Base-by-base conservation (phyloP, 805 yeast genomes). In the Candida sanyiensis region DNA sequence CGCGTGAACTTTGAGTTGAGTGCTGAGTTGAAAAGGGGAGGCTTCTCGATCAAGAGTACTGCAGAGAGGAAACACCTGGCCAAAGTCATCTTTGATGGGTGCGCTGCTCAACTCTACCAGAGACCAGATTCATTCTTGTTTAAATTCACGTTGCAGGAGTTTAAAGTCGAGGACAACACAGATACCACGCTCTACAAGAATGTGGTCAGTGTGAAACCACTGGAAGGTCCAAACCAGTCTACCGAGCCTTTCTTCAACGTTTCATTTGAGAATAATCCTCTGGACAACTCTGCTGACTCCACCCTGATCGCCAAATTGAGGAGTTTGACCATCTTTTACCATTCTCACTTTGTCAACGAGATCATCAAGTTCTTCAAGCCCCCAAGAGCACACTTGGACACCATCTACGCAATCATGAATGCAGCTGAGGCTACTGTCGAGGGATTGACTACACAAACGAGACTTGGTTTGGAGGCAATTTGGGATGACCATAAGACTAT, bases 361-460 rank as follows among this genome's bases (percentile, higher is more conserved):
- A 69, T 93, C 35, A 70, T 74, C 12, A 63, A 59, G 42, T 90
- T 94, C 53, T 93, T 93, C 67, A 78, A 73, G 34, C 96, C 97
- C 2, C 96, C 96, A 16, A 78, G 77, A 43, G 77, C 77, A 20
- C 95, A 89, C 50, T 67, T 80, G 40, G 95, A 89, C 52, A 88
- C 97, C 0, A 77, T 93, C 17, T 90, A 88, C 26, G 93, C 93
- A 8, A 75, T 94, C 19, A 76, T 93, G 76, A 81, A 77, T 58
- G 97, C 96, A 1, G 98, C 99, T 0, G 96, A 89, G 45, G 85
- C 89, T 0, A 89, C 96, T 0, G 83, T 93, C 42, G 96, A 88
- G 53, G 97, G 94, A 2, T 67, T 93, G 46, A 80, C 97, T 0
- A 69, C 80, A 19, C 96, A 88, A 56, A 93, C 97, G 0, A 69